Evolutionary conservation across 805 yeast genomes (phyloP), one percentile per base, ranked within the genome.

Genomic region (Yarrowia sp.): DNA sequence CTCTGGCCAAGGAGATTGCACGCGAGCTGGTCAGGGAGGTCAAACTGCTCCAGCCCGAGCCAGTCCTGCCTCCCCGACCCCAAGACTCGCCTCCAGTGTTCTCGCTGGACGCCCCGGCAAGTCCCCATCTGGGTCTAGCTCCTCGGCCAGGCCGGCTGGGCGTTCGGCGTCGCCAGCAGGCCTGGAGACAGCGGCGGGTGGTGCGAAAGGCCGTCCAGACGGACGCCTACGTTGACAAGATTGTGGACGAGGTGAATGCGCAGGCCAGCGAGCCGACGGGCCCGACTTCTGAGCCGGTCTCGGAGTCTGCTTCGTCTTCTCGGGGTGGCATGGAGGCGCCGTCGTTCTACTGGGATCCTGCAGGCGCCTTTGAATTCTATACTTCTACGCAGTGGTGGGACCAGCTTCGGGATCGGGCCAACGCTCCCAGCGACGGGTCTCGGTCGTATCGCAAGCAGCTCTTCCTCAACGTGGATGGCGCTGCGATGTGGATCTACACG

Each of bases 161-260:
- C 1, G 58, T 51, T 10, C 58, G 58, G 1, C 58, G 58, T 33
- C 58, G 58, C 41, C 58, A 51, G 58, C 41, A 51, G 58, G 58
- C 58, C 41, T 51, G 58, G 58, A 51, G 58, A 35, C 58, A 51
- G 24, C 58, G 58, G 8, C 41, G 58, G 24, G 58, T 24, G n/a
- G 30, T 33, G 7, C 58, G 58, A 4, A 51, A 51, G 41, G 40
- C 58, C 24, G 22, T n/a, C 2, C 21, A 22, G 32, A 51, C 58
- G 14, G 32, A 22, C 5, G 32, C 14, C 21, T 51, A 51, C 41
- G 58, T 51, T 10, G 58, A 51, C 21, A 9, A 24, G 30, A 16
- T 51, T 4, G 19, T 51, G 2, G 32, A 35, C 4, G 17, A 51
- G 30, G 32, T 51, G 10, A 22, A 35, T 2, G 38, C n/a, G 10